Conservation (phyloP, 2,329 filamentous ascomycete genomes). For the Talaromyces islandicus region DNA sequence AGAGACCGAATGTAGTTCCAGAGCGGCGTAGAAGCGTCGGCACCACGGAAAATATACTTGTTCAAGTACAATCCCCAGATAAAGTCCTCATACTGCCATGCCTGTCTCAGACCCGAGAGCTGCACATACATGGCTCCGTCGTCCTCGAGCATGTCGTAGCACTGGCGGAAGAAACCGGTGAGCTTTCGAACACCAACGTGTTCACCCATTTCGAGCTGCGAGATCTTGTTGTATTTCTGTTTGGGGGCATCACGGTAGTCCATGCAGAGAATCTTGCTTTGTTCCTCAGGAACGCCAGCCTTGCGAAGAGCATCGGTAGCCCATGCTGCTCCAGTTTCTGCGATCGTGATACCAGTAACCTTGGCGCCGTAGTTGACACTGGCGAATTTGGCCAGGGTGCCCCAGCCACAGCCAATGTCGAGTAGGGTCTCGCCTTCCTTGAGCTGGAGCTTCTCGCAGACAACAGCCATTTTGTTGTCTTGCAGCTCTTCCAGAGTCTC, state of each 20-base stretch:
- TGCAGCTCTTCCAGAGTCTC: slow-evolving; percentile 91
- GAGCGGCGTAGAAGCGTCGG: slow-evolving; percentile 88
- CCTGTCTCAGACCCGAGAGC: slow-evolving; percentile 85
- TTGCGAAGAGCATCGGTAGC: slow-evolving; percentile 83
- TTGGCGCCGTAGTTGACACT: slow-evolving; percentile 83
- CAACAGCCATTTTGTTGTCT: slow-evolving; percentile 92
- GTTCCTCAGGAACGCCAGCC: slow-evolving; percentile 73
- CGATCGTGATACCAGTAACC: slow-evolving; percentile 85
- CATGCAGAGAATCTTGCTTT: slow-evolving; percentile 89
- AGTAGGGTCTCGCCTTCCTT: slow-evolving; percentile 76
- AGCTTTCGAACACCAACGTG: slow-evolving; percentile 94
- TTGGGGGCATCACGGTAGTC: slow-evolving; percentile 93
- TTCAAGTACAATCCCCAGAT: slow-evolving; percentile 99
- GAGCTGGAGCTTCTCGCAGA: slow-evolving; percentile 91
- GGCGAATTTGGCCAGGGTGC: slow-evolving; percentile 87
- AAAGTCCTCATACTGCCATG: slow-evolving; percentile 96
- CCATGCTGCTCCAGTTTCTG: slow-evolving; percentile 93
- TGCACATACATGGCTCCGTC: slow-evolving; percentile 95
- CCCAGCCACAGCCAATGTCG: slow-evolving; percentile 96
- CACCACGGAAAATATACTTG: slow-evolving; percentile 97
- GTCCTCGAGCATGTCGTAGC: slow-evolving; percentile 91
- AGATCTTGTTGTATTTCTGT: slow-evolving; percentile 81
- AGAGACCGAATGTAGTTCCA: slow-evolving; percentile 78
- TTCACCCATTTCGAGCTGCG: slow-evolving; percentile 96
- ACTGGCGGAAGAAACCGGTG: slow-evolving; percentile 71